Base-by-base conservation (phyloP, 352 stramenopile genomes). In the Pythium sukuiense region DNA sequence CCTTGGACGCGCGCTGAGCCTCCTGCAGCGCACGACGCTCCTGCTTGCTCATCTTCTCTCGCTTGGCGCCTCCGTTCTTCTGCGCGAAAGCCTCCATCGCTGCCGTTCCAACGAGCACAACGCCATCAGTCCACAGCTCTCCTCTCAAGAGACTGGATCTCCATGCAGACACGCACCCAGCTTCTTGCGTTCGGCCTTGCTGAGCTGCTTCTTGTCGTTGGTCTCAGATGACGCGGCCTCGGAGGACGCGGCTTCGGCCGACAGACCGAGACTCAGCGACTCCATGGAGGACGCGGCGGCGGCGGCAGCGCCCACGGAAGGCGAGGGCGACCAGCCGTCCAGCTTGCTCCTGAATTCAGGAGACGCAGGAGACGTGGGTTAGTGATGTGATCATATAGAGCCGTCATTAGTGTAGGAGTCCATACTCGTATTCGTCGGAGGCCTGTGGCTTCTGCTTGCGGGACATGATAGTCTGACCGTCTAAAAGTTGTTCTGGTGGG, bases 11-110 rank as follows among this genome's bases (percentile, higher is more conserved):
- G 60, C 93, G 78, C 72, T 97, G 93, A 55, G 89, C 79, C 69
- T 98, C 94, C 69, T 98, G 96, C 46, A 97, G 73, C 1, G 87
- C 93, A 8, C 94, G 85, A 53, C 96, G 87, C 74, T 99, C 92
- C 26, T 92, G 89, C 69, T 99, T 99, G 61, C 68, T 90, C 30
- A 98, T 69, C 74, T 98, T 98, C 55, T 88, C 83, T 16, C 81
- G 72, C 70, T 89, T 89, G 18, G 79, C 65, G 8, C 65, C 54
- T 11, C 61, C 74, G 9, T 76, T 76, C 14, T 70, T 54, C 49
- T 81, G 85, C 9, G 83, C 76, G 55, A 92, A 92, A 27, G 76
- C 80, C 54, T 89, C 83, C 18, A 80, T 81, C 29, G 83, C 83
- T 71, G 54, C 16, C 29, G 30, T 24, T 55, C 26, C 48, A 55